A percentile compares a stretch with the other conserved stretches of the same genome.
Evolutionary conservation across 1,139 yeast genomes (phyloP).

Genomic region (Saccharomyces hybrid): DNA sequence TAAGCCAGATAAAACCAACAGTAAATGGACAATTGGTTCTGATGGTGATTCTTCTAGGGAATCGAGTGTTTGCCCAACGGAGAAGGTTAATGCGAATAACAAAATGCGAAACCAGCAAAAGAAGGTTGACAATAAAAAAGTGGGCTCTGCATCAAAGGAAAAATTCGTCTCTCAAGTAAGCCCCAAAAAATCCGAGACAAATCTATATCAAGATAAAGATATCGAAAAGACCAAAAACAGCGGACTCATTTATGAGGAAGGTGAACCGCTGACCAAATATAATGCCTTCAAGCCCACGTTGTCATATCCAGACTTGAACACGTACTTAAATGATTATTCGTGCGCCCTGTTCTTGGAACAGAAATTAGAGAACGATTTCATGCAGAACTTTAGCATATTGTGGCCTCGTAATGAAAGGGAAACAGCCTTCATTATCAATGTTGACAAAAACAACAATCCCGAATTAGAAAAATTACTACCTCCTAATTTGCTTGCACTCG

Average conservation of each 20-base stretch:
- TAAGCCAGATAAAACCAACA: background rate
- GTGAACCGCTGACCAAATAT: conserved; percentile 28
- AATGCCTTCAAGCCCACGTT: conserved; percentile 37
- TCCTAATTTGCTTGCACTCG: conserved; percentile 34
- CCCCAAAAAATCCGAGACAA: background rate
- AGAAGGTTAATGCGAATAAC: background rate
- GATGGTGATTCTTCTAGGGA: background rate
- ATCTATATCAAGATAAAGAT: background rate
- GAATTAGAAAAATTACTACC: conserved; percentile 33
- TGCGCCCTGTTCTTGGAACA: conserved; percentile 59
- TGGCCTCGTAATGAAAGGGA: conserved; percentile 47
- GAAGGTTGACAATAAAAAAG: background rate
- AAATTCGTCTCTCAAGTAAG: background rate
- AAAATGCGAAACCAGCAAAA: background rate
- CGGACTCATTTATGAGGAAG: conserved; percentile 47
- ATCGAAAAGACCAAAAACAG: conserved; percentile 18
- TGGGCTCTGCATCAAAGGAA: background rate
- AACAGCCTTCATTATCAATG: conserved; percentile 32
- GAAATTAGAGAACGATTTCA: conserved; percentile 39
- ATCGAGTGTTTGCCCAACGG: background rate
- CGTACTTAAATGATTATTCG: conserved; percentile 54
- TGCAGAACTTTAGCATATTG: conserved; percentile 44
- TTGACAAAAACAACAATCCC: conserved; percentile 35
- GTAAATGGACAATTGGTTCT: background rate
- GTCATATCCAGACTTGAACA: conserved; percentile 41